Evolutionary conservation across 345 rosid genomes (phyloP), one percentile per base, ranked within the genome.

Genomic region (Reutealis trisperma): DNA sequence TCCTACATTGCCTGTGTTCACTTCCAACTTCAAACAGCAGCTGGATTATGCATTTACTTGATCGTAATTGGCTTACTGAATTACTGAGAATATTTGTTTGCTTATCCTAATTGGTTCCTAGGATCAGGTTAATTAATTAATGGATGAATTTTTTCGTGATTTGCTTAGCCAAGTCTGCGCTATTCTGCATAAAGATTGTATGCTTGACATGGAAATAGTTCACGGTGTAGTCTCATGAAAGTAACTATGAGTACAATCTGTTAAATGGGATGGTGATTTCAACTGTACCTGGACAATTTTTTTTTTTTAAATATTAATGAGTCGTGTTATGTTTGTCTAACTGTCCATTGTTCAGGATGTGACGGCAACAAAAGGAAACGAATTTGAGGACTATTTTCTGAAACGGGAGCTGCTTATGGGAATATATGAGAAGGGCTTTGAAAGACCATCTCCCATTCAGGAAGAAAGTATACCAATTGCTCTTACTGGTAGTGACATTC

Each of bases 391-490:
- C 84, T 96, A 96, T 82, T 96, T 94, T 85, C 87, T 96, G 77
- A 96, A 96, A 82, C 91, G 97, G 8, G 97, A 94, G 83, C 87
- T 96, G 71, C 91, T 96, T 22, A 96, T 91, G 94, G 99, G 98
- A 73, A 96, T 96, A 32, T 96, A 92, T 73, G 99, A 96, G 85
- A 96, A 96, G 83, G 99, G 99, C 25, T 96, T 96, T 81, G 98
- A 96, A 87, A 89, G 97, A 78, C 99, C 99, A 45, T 96, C 99
- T 76, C 99, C 99, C 9, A 94, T 96, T 77, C 99, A 96, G 78
- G 99, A 96, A 89, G 99, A 96, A 89, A 96, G 99, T 82, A 96
- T 96, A 84, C 99, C 99, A 25, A 94, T 96, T 87, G 99, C 99
- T 77, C 89, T 96, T 81, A 94, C 98, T 34, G 99, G 99, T 70